phyloP scores from a whole-genome alignment of 768 basidiomycete genomes.

The Lactarius pseudohatsudake region DNA sequence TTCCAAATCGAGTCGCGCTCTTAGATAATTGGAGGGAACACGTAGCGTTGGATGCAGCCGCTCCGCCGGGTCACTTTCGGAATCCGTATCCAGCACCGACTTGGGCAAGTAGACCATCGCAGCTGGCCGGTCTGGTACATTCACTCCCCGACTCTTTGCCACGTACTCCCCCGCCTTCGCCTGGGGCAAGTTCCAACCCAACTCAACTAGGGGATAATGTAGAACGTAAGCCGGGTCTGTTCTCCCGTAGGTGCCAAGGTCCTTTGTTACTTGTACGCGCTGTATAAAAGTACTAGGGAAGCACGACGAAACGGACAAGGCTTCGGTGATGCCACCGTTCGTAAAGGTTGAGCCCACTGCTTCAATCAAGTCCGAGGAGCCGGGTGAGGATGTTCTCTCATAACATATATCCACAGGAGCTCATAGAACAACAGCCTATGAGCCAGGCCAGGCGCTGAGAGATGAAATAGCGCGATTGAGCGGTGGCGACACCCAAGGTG shows the following conservation, averaged over 20 bases:
- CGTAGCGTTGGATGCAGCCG: constrained; percentile 2
- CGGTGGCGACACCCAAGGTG: constrained; percentile 3
- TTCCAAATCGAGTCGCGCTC: not conserved
- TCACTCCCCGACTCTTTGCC: constrained; percentile 16
- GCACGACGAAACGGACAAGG: constrained; percentile 8
- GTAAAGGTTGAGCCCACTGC: constrained; percentile 9
- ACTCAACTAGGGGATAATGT: not conserved
- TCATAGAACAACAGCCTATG: constrained; percentile 16
- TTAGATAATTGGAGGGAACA: constrained; percentile 26
- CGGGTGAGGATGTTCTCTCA: constrained; percentile 7
- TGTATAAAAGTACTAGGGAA: not conserved
- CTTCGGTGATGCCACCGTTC: not conserved
- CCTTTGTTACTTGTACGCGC: not conserved
- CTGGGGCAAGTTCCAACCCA: not conserved
- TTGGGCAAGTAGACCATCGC: constrained; percentile 15
- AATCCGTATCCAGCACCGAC: constrained; percentile 25
- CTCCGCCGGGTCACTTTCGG: constrained; percentile 11
- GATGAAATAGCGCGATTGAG: constrained; percentile 22
- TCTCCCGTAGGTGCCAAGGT: constrained; percentile 6
- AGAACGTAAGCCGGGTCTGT: not conserved
- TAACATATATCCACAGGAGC: not conserved
- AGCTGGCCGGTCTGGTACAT: not conserved
- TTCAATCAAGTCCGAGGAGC: constrained; percentile 6
- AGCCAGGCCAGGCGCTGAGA: constrained; percentile 19
- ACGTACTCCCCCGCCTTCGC: constrained; percentile 17